These are phyloP conservation scores for Chrysoporthe austroafricana DNA, from an alignment of 2,329 filamentous ascomycete species.

Conservation along the genomic window DNA sequence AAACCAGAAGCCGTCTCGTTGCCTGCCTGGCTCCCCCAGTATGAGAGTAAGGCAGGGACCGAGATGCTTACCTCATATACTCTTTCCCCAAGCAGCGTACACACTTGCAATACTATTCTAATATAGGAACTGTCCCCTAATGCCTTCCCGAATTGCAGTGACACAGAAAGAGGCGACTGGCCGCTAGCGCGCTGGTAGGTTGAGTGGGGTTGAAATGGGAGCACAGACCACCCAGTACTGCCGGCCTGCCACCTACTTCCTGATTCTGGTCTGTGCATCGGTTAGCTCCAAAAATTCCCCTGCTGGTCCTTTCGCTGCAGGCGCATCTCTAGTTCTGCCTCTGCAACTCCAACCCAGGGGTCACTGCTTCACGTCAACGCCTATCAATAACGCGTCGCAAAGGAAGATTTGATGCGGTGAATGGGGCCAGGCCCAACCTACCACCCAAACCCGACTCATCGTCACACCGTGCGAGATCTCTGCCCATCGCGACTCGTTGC, in stretches of 20 bases:
- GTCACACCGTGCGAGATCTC: neutral
- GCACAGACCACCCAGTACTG: slow-evolving; percentile 3
- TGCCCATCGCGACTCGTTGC: neutral
- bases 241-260: neutral
- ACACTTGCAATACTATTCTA: neutral
- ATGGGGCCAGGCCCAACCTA: slow-evolving; percentile 1
- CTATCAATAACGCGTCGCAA: slow-evolving; percentile 21
- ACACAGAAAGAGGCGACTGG: neutral
- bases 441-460: neutral
- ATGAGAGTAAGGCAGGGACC: neutral
- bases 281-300: slow-evolving; percentile 19
- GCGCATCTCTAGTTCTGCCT: slow-evolving; percentile 17
- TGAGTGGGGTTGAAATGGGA: neutral
- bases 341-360: slow-evolving; percentile 8
- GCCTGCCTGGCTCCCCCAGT: neutral
- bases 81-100: neutral
- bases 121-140: neutral
- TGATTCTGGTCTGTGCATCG: slow-evolving; percentile 7
- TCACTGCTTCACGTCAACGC: slow-evolving; percentile 9
- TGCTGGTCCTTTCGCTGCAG: slow-evolving; percentile 16
- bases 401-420: slow-evolving; percentile 4
- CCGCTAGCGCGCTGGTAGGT: neutral
- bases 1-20: neutral
- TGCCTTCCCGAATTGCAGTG: neutral
- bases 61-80: too few relatives aligned